Base-by-base conservation (phyloP, 805 yeast species). In the Scheffersomyces coipomensis region DNA sequence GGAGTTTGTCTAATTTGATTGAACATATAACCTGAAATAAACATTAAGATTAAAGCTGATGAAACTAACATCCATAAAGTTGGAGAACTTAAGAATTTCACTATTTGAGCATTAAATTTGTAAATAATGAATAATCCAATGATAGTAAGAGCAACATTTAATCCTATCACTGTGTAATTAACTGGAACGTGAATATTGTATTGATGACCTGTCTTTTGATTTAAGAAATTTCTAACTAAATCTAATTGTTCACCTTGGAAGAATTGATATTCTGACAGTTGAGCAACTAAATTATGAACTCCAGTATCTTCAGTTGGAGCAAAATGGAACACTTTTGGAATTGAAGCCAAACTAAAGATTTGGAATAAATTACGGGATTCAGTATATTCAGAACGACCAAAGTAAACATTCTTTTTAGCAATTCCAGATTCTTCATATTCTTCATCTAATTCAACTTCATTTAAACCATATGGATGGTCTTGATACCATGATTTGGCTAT, bases 1-100 rank as follows among this genome's bases (percentile, higher is more conserved):
- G 75, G 89, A 5, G 83, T 73, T 27, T 76, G 76, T 61, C 97
- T 79, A 46, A 93, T 93, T 49, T 78, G 76, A 60, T 88, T 90
- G 75, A 81, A 93, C 99, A 93, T 93, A 65, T 89, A 85, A 13
- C 99, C 99, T 6, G 91, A 72, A 34, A 78, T 80, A 71, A 90
- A 86, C 49, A 89, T 65, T 43, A 90, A 67, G 26, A 87, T 75
- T 15, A 76, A 51, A 40, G 85, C 66, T n/a, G 86, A 68, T 3
- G 86, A 74, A 9, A 76, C 33, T 2, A 80, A 76, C 32, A 86
- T 84, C 97, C 98, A 93, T 29, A 86, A 54, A 35, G 75, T 64
- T 49, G 73, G 81, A 29, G 79, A 75, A 19, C 66, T 61, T 10
- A 80, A 33, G 5, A 86, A 35, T 12, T 60, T 46, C 2, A 49